Conservation (phyloP, 2,329 filamentous ascomycete genomes). For the Sporothrix sp. region DNA sequence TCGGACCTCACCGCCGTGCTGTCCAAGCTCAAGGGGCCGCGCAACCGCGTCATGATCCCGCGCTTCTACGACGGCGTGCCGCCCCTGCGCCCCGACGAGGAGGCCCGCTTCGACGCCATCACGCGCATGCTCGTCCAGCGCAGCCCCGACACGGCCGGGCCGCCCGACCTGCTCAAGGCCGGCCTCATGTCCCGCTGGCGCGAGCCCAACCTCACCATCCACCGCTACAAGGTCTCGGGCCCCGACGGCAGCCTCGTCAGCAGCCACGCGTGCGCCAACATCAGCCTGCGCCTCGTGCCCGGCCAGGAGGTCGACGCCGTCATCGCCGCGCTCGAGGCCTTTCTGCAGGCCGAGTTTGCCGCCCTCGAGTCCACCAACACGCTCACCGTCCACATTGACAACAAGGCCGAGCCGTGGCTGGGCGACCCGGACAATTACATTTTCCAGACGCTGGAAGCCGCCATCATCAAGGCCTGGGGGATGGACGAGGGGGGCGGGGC, state of each 20-base stretch:
- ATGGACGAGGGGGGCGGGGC: slow-evolving; percentile 27
- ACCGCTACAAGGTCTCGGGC: slow-evolving; percentile 85
- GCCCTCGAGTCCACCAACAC: slow-evolving; percentile 70
- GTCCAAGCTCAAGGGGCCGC: slow-evolving; percentile 67
- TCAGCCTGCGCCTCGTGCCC: slow-evolving; percentile 86
- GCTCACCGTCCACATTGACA: slow-evolving; percentile 75
- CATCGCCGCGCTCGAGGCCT: slow-evolving; percentile 54
- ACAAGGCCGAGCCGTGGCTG: slow-evolving; percentile 92
- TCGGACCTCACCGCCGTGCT: slow-evolving; percentile 83
- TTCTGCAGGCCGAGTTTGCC: slow-evolving; percentile 61
- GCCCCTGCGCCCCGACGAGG: slow-evolving; percentile 63
- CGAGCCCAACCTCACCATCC: slow-evolving; percentile 87
- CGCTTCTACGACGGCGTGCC: slow-evolving; percentile 82
- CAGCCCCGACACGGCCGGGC: slow-evolving; percentile 46
- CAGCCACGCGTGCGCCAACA: slow-evolving; percentile 73
- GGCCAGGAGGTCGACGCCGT: slow-evolving; percentile 82
- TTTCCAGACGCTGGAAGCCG: slow-evolving; percentile 77
- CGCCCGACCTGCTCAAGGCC: slow-evolving; percentile 62
- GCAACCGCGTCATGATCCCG: slow-evolving; percentile 75
- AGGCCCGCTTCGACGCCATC: slow-evolving; percentile 75
- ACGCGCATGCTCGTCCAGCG: slow-evolving; percentile 63
- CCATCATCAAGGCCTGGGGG: slow-evolving; percentile 77
- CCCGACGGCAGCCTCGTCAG: slow-evolving; percentile 90
- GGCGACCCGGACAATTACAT: slow-evolving; percentile 86
- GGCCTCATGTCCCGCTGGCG: slow-evolving; percentile 92